Evolutionary conservation across 1,139 yeast species (phyloP).

Genomic region (Taiozyma onychis): DNA sequence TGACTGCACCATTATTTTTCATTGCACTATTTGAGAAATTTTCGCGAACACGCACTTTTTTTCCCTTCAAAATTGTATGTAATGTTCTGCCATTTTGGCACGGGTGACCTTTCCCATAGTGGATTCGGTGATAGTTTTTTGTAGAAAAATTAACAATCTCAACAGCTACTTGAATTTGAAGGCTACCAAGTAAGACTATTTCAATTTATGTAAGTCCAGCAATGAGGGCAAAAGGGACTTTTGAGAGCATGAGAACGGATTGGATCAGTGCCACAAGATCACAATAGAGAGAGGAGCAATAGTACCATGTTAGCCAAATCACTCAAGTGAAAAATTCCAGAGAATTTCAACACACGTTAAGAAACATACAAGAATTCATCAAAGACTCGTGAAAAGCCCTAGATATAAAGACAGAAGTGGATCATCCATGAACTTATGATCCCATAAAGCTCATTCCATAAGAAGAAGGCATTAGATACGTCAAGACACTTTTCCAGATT

Average conservation of each 20-base stretch:
- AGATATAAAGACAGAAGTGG: neutral
- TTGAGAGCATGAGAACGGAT: neutral
- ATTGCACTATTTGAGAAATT: neutral
- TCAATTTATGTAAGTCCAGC: conserved; percentile 3
- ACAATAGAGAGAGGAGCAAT: neutral
- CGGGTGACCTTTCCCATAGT: neutral
- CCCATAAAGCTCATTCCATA: neutral
- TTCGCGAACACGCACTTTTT: neutral
- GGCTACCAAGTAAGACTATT: conserved; percentile 2
- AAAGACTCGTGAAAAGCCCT: neutral
- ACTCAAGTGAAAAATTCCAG: neutral
- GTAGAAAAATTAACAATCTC: neutral
- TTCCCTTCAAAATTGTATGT: neutral
- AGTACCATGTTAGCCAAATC: neutral
- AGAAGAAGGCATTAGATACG: neutral
- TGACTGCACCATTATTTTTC: neutral
- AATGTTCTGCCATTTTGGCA: neutral
- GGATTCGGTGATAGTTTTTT: neutral
- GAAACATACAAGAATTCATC: neutral
- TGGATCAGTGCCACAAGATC: neutral
- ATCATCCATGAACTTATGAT: neutral
- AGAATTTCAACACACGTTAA: neutral
- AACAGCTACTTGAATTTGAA: neutral
- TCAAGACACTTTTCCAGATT: neutral
- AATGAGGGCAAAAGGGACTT: neutral